phyloP scores from a whole-genome alignment of 2,329 filamentous ascomycete species.

The Ophiocordyceps sinensis region DNA sequence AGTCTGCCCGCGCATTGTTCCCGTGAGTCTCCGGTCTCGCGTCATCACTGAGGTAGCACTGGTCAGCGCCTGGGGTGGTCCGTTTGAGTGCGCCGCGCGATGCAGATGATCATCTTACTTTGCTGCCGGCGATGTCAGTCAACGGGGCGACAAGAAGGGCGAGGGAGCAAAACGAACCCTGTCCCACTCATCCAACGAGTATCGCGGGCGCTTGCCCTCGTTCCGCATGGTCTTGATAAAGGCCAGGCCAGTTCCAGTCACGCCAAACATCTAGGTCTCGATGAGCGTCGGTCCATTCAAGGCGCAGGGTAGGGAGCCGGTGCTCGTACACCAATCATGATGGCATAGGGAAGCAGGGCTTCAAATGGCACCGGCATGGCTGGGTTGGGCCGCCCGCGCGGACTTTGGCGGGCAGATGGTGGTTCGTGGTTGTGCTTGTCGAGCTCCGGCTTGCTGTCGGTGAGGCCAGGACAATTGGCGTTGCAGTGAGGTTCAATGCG shows the following conservation, averaged over 20 bases:
- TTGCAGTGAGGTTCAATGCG: no score
- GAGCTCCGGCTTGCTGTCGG: neutral
- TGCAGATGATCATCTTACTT: slow-evolving; percentile 26
- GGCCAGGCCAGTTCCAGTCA: slow-evolving; percentile 42
- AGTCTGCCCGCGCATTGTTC: slow-evolving; percentile 41
- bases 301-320: slow-evolving; percentile 1
- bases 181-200: slow-evolving; percentile 49
- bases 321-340: slow-evolving; percentile 43
- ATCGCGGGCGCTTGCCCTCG: slow-evolving; percentile 45
- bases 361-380: slow-evolving; percentile 51
- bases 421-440: neutral
- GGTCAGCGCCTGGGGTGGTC: slow-evolving; percentile 2
- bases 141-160: neutral
- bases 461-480: neutral
- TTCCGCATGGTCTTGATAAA: slow-evolving; percentile 43
- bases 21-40: slow-evolving; percentile 46
- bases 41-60: slow-evolving; percentile 41
- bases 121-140: slow-evolving; percentile 29
- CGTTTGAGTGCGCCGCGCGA: neutral
- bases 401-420: slow-evolving; percentile 6
- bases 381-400: slow-evolving; percentile 16
- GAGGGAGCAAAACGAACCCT: slow-evolving; percentile 26
- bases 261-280: slow-evolving; percentile 43
- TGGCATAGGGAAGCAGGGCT: slow-evolving; percentile 48
- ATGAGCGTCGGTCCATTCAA: slow-evolving; percentile 9